Percentiles rank a stretch among this genome's conserved stretches.
These are phyloP conservation scores for Cydonia oblonga DNA, from an alignment of 331 rosid genomes.

Conservation along the genomic window DNA sequence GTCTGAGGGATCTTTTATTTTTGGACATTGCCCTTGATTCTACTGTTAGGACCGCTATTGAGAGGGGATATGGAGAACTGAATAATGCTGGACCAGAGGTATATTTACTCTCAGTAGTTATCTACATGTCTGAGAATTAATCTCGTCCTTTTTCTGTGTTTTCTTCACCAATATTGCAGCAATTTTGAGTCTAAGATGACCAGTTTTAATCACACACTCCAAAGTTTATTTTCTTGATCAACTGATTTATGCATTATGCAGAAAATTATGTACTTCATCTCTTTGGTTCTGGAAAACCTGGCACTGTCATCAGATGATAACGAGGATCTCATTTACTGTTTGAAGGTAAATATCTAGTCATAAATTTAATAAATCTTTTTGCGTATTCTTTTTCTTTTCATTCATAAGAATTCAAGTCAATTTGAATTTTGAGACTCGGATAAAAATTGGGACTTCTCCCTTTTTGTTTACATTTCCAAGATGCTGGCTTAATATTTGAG, in stretches of 20 bases:
- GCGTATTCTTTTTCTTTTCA: neutral
- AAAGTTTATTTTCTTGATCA: conserved; percentile 5
- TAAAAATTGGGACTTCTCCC: neutral
- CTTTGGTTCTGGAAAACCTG: conserved; percentile 74
- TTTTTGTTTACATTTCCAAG: neutral
- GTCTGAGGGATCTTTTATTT: conserved; percentile 88
- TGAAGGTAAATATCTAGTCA: conserved; percentile 46
- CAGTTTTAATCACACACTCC: neutral
- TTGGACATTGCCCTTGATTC: conserved; percentile 97
- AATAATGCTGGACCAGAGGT: conserved; percentile 83
- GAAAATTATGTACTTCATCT: conserved; percentile 79
- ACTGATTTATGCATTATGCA: conserved; percentile 37
- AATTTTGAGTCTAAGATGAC: neutral
- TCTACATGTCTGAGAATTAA: neutral
- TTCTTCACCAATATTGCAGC: conserved; percentile 4
- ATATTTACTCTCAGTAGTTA: conserved; percentile 6
- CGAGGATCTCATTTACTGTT: conserved; percentile 76
- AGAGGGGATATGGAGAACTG: conserved; percentile 78
- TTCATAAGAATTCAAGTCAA: neutral
- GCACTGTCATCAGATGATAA: conserved; percentile 79
- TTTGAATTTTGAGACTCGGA: neutral
- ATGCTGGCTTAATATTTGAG: conserved; percentile 1
- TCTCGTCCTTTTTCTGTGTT: neutral
- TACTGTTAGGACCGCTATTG: conserved; percentile 82
- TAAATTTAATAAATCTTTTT: neutral